These are phyloP conservation scores for Vitis cinerea DNA, from an alignment of 164 flowering plant genomes.

Conservation along the genomic window DNA sequence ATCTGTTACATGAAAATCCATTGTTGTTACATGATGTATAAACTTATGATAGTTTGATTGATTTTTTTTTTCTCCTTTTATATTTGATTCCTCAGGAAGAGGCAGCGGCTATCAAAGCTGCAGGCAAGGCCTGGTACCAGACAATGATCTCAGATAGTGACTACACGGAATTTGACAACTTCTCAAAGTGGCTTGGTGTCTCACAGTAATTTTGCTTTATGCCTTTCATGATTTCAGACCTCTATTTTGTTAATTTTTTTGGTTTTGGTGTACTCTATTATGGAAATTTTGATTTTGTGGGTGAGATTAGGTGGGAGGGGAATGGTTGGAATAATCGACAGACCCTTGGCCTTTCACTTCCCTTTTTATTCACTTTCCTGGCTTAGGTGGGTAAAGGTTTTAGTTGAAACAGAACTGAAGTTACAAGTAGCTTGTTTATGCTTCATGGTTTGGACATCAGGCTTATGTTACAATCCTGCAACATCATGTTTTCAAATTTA, in stretches of 20 bases:
- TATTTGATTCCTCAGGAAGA: conserved; percentile 48
- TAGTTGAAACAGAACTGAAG: no score
- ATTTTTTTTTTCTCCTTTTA: background rate
- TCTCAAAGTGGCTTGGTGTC: conserved; percentile 87
- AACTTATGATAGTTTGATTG: background rate
- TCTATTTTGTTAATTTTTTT: background rate
- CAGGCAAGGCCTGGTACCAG: conserved; percentile 75
- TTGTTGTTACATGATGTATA: background rate
- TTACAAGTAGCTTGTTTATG: no score
- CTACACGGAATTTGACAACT: conserved; percentile 78
- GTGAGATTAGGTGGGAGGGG: background rate
- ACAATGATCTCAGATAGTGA: conserved; percentile 85
- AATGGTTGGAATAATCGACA: background rate
- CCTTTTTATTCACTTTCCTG: background rate
- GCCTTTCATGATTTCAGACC: background rate
- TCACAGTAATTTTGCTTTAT: conserved; percentile 42
- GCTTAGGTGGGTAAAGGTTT: no score
- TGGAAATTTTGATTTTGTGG: background rate
- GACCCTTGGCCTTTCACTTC: background rate
- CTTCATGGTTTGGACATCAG: no score
- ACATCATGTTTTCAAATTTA: no score
- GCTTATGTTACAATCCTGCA: no score
- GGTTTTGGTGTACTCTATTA: background rate
- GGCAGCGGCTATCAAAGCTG: conserved; percentile 58
- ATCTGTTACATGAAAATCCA: background rate